phyloP scores from a whole-genome alignment of 257 asterid genomes.

The Perilla frutescens region DNA sequence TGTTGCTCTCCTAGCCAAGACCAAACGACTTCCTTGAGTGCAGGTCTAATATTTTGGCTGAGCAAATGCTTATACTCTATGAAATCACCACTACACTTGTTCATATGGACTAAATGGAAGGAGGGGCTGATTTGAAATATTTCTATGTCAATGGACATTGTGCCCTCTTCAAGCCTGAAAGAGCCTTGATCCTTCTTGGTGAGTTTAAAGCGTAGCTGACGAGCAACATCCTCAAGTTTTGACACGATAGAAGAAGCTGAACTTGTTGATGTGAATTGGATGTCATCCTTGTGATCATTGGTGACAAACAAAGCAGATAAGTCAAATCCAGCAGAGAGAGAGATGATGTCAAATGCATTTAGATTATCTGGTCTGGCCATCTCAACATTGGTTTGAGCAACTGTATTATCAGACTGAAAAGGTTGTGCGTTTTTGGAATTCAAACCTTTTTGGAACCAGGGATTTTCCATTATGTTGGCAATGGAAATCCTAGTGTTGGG shows the following conservation, averaged over 20 bases:
- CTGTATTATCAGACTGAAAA: slow-evolving; percentile 17
- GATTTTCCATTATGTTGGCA: slow-evolving; percentile 56
- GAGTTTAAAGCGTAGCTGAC: no score
- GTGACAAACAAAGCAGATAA: slow-evolving; percentile 75
- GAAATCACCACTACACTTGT: slow-evolving; percentile 60
- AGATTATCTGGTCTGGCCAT: slow-evolving; percentile 43
- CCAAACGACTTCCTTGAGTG: slow-evolving; percentile 51
- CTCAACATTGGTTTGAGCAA: slow-evolving; percentile 36
- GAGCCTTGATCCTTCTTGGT: slow-evolving; percentile 43
- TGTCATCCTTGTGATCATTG: slow-evolving; percentile 65
- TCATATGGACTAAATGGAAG: slow-evolving; percentile 71
- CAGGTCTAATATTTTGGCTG: slow-evolving; percentile 42
- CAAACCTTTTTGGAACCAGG: slow-evolving; percentile 72
- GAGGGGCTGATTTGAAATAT: slow-evolving; percentile 59
- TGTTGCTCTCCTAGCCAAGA: slow-evolving; percentile 55
- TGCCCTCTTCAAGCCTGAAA: slow-evolving; percentile 52
- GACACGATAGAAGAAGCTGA: slow-evolving; percentile 50
- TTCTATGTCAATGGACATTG: slow-evolving; percentile 46
- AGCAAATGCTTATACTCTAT: slow-evolving; percentile 58
- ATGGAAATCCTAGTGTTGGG: slow-evolving; percentile 64
- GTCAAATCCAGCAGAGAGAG: slow-evolving; percentile 80
- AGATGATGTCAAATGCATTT: slow-evolving; percentile 80
- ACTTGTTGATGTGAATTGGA: slow-evolving; percentile 59
- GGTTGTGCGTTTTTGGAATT: slow-evolving; percentile 17
- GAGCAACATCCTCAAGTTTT: no score